Evolutionary conservation across 2,329 filamentous ascomycete genomes (phyloP).

Genomic region (Zalaria obscura): DNA sequence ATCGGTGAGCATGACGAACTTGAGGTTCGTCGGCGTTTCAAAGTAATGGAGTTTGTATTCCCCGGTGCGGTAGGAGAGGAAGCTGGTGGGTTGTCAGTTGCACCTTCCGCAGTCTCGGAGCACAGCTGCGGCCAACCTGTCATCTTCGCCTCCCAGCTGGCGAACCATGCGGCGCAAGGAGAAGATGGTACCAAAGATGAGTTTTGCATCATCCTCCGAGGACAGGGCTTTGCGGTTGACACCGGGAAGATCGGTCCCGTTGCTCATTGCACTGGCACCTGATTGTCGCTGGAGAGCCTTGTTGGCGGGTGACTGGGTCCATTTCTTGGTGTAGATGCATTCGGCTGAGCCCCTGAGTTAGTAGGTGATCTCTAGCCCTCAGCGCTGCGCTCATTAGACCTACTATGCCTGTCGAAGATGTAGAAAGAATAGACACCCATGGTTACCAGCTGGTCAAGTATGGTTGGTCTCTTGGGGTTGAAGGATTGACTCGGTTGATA

Average conservation of each 20-base stretch:
- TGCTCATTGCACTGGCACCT: conserved; percentile 30
- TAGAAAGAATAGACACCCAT: conserved; percentile 98
- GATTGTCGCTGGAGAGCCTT: conserved; percentile 36
- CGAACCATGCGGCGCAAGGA: conserved; percentile 92
- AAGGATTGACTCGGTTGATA: too few species aligned
- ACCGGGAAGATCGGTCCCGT: conserved; percentile 19
- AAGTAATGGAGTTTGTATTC: conserved; percentile 99
- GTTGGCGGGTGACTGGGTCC: conserved; percentile 43
- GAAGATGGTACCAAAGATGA: conserved; percentile 95
- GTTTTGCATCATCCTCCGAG: conserved; percentile 76
- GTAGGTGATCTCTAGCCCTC: too few species aligned
- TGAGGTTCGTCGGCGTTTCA: conserved; percentile 89
- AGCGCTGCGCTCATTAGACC: conserved; percentile 13
- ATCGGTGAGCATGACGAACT: conserved; percentile 94
- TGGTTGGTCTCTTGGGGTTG: too few species aligned
- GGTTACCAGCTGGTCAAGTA: conserved; percentile 12
- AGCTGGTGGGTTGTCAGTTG: conserved; percentile 37
- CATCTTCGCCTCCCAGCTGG: conserved; percentile 85
- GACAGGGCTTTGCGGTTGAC: conserved; percentile 29
- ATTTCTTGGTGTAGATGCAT: conserved; percentile 89
- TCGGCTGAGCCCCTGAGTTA: conserved; percentile 54
- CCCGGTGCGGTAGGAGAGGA: conserved; percentile 82
- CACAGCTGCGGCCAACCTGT: conserved; percentile 37
- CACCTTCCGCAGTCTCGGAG: neutral
- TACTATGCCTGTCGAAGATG: conserved; percentile 98